Evolutionary conservation across 768 basidiomycete species (phyloP).

Genomic region (Aureoboletus auriporus): DNA sequence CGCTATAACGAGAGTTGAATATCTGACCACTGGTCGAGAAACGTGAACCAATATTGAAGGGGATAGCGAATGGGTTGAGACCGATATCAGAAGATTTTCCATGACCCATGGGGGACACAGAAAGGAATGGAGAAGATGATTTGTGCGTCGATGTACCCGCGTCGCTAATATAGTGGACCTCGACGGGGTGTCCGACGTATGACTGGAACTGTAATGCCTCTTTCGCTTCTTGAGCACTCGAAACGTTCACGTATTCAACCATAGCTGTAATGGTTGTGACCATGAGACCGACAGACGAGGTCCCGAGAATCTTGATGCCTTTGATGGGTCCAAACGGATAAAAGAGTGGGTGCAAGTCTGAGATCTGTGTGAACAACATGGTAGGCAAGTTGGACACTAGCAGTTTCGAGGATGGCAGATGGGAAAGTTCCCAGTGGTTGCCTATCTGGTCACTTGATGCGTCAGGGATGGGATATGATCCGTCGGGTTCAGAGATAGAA

Average conservation of each 20-base stretch:
- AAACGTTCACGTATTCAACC: constrained; percentile 57
- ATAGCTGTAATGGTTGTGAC: constrained; percentile 48
- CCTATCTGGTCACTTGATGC: constrained; percentile 30
- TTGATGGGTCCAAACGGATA: constrained; percentile 69
- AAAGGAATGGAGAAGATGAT: constrained; percentile 4
- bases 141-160: constrained; percentile 1
- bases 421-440: constrained; percentile 32
- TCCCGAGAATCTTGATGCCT: constrained; percentile 49
- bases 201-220: constrained; percentile 56
- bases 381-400: constrained; percentile 64
- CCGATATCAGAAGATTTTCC: constrained; percentile 18
- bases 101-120: constrained; percentile 7
- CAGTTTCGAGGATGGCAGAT: constrained; percentile 46
- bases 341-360: constrained; percentile 70
- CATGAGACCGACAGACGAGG: constrained; percentile 28
- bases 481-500: constrained; percentile 26
- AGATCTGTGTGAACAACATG: constrained; percentile 60
- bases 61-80: constrained; percentile 32
- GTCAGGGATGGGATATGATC: constrained; percentile 20
- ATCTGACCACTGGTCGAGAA: constrained; percentile 2
- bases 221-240: constrained; percentile 62
- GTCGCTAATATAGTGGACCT: constrained; percentile 34
- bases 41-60: constrained; percentile 23
- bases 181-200: constrained; percentile 48
- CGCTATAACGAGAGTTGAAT: constrained; percentile 2